Base-by-base conservation (phyloP, 73 alveolate genomes). In the Paramecium sonneborni region DNA sequence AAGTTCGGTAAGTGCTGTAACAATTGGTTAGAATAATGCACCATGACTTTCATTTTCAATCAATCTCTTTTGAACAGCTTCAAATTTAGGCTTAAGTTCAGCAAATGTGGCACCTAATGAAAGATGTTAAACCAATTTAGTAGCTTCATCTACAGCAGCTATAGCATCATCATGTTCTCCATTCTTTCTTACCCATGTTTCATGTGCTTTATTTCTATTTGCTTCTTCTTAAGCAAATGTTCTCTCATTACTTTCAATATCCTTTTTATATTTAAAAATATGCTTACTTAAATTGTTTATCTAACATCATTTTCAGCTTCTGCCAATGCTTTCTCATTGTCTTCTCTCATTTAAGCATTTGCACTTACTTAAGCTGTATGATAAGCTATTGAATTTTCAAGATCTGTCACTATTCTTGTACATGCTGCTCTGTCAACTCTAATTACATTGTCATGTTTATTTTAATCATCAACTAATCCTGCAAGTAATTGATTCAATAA, bases 91-190 rank as follows among this genome's bases (percentile, higher is more conserved):
- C 41, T 46, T 79, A 20, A 79, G 55, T 79, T 79, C 90, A 24
- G 90, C 90, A 14, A 79, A 79, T 79, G 90, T 79, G 15, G 90
- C 90, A 30, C 90, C 90, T 14, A 79, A 46, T 41, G 90, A 79
- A 12, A 79, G 52, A 79, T 79, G 90, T 79, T 79, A 24, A 11
- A 79, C 90, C 39, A 79, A 46, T 44, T 79, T 79, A 12, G 90
- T 79, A 24, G 90, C 90, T 41, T 79, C 90, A 79, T 79, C 90
- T 8, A 79, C 90, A 12, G 90, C 90, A 43, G 41, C 69, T 41
- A 79, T 79, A 24, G 90, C 90, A 79, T 79, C 90, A 30, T 43
- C 69, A 43, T 79, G 90, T 41, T 79, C 90, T n/a, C 74, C 39
- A 43, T 79, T 79, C 74, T 79, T 79, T 79, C 90, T 79, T 5